Percentiles rank a stretch among this genome's conserved stretches.
Conservation (phyloP, 75 land plant genomes). For the Cunninghamia lanceolata region DNA sequence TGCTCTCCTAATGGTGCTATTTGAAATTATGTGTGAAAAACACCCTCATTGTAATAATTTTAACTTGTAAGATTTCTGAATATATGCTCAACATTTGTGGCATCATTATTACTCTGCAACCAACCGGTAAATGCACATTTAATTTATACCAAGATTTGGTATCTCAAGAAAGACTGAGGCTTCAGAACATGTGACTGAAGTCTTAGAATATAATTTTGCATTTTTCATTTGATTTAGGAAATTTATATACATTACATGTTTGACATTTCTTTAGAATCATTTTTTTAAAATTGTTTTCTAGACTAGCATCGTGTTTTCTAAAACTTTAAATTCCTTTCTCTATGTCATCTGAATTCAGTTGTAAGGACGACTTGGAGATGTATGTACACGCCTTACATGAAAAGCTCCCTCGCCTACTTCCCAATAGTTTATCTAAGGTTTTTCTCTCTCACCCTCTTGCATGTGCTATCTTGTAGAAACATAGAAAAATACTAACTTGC, state of each 20-base stretch:
- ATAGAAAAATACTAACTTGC: not conserved
- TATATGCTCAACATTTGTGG: not conserved
- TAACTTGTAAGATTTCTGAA: not conserved
- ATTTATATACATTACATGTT: not conserved
- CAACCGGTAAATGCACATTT: not conserved
- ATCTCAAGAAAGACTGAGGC: not conserved
- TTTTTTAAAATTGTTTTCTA: not conserved
- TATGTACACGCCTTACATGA: slow-evolving; percentile 57
- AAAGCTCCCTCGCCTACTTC: slow-evolving; percentile 44
- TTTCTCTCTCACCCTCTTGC: not conserved
- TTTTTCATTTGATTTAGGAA: not conserved
- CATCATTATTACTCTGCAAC: not conserved
- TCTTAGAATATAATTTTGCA: not conserved
- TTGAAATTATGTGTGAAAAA: not conserved
- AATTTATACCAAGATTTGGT: not conserved
- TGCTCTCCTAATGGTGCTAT: not conserved
- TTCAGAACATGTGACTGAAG: not conserved
- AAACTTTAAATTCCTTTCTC: not conserved
- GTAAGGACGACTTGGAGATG: slow-evolving; percentile 45
- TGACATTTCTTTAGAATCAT: not conserved
- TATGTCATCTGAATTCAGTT: slow-evolving; percentile 31
- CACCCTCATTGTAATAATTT: not conserved
- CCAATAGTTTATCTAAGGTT: slow-evolving; percentile 71
- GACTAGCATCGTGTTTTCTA: not conserved
- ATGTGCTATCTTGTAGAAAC: not conserved